These are phyloP conservation scores for Globisporangium radiosum DNA, from an alignment of 352 stramenopile genomes.

Conservation along the genomic window DNA sequence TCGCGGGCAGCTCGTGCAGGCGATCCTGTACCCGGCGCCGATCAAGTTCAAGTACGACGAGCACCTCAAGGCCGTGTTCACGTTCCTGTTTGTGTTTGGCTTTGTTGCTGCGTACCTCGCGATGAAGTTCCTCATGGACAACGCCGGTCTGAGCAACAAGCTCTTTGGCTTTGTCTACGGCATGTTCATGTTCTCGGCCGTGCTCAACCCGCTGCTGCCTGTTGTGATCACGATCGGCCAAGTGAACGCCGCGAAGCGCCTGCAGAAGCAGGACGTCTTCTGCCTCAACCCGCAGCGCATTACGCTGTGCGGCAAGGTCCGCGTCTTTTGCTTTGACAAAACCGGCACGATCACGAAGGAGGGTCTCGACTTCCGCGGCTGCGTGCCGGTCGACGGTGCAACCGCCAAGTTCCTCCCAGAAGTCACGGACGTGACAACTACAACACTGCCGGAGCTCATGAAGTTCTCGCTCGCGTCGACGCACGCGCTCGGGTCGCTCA, in stretches of 20 bases:
- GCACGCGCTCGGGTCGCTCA: conserved; percentile 70
- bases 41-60: conserved; percentile 91
- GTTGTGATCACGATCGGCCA: conserved; percentile 88
- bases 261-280: conserved; percentile 68
- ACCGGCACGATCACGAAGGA: conserved; percentile 90
- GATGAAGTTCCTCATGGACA: conserved; percentile 68
- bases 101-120: conserved; percentile 63
- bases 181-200: conserved; percentile 74
- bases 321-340: conserved; percentile 90
- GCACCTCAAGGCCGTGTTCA: conserved; percentile 79
- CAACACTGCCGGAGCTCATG: conserved; percentile 29
- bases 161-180: conserved; percentile 64
- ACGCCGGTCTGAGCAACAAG: conserved; percentile 65
- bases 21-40: conserved; percentile 79
- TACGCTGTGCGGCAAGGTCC: conserved; percentile 86
- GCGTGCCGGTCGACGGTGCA: conserved; percentile 29
- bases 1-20: conserved; percentile 77
- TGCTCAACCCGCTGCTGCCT: conserved; percentile 81
- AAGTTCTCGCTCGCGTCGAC: conserved; percentile 74
- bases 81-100: conserved; percentile 75
- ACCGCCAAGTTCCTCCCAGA: conserved; percentile 38
- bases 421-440: conserved; percentile 53
- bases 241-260: conserved; percentile 75
- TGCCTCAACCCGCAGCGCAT: conserved; percentile 83
- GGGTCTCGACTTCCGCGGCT: conserved; percentile 78